Base-by-base conservation (phyloP, 164 flowering plant species). In the Tinospora cordifolia region DNA sequence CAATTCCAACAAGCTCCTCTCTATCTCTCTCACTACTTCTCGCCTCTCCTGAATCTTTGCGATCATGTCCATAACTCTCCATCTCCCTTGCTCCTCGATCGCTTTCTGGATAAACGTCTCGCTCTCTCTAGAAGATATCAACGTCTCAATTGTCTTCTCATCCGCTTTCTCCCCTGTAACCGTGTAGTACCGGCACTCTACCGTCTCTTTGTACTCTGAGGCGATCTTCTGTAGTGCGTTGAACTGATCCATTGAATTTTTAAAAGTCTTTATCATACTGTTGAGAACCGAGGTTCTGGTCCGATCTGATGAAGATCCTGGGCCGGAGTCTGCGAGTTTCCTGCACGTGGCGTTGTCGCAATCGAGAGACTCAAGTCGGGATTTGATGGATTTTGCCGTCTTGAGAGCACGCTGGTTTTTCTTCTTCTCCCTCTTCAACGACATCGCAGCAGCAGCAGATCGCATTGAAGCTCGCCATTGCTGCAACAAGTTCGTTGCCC, bases 251-350 rank as follows among this genome's bases (percentile, higher is more conserved):
- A 89, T 89, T 19, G 76, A 62, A 19, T 87, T 90, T 62, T 84
- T 78, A 10, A 91, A 78, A 71, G 87, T 87, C 79, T 84, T 87
- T 70, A 87, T 74, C 11, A 87, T 79, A 0, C 91, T 91, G 69
- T 72, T 84, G 73, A 87, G 87, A 47, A 91, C 81, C 0, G 92
- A 85, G 6, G 90, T 84, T 46, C 97, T 72, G 1, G 94, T 89
- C 11, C 97, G 83, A n/a, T 89, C 97, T 0, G 97, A 85, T 0
- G 94, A 87, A 22, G 88, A 84, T 0, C 97, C 97, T 0, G 92
- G 97, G 2, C 97, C 97, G 68, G 92, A 88, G 2, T 86, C 91
- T 3, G 91, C 85, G 8, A 85, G 60, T 65, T 75, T 81, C 39
- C 90, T 82, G 25, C 83, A 85, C 14, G 86, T 88, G 25, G 86